Evolutionary conservation across 495 filamentous ascomycete genomes (phyloP).

Genomic region (Chaetomium fimeti): DNA sequence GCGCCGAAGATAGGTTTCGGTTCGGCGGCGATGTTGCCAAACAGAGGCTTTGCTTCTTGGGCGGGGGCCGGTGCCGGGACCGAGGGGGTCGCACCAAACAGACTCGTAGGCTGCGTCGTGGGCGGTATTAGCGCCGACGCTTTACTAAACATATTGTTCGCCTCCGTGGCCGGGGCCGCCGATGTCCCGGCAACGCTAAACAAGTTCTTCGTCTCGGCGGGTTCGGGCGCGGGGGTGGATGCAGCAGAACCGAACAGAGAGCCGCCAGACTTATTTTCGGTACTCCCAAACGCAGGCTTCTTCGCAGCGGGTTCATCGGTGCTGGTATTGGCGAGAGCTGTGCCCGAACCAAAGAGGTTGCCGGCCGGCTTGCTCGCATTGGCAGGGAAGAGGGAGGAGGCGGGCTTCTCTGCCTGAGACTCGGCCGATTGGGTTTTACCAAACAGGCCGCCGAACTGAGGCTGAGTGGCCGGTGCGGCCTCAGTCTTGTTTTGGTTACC

Average conservation of each 20-base stretch:
- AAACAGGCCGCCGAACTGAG: constrained; percentile 35
- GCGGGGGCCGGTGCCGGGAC: constrained; percentile 11
- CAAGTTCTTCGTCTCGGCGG: constrained; percentile 24
- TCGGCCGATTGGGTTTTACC: constrained; percentile 29
- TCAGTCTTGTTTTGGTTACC: constrained; percentile 39
- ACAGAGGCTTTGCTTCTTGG: constrained; percentile 28
- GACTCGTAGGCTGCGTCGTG: constrained; percentile 22
- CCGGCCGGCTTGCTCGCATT: constrained; percentile 24
- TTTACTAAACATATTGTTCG: constrained; percentile 32
- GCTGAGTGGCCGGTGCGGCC: constrained; percentile 22
- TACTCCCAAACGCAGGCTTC: constrained; percentile 28
- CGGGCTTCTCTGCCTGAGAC: constrained; percentile 25
- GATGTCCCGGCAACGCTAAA: constrained; percentile 23
- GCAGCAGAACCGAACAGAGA: constrained; percentile 25
- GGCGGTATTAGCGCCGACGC: constrained; percentile 20
- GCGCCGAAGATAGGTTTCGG: constrained; percentile 29
- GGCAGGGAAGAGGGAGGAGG: constrained; percentile 34
- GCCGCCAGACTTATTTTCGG: constrained; percentile 30
- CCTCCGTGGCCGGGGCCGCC: constrained; percentile 23
- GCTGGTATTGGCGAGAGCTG: constrained; percentile 18
- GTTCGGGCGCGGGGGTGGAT: constrained; percentile 22
- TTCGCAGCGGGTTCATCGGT: constrained; percentile 28
- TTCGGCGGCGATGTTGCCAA: constrained; percentile 21
- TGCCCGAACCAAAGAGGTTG: constrained; percentile 33
- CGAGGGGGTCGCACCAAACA: constrained; percentile 25